Evolutionary conservation across 2,329 filamentous ascomycete genomes (phyloP), one percentile per base, ranked within the genome.

Genomic region (Escovopsis sp.): DNA sequence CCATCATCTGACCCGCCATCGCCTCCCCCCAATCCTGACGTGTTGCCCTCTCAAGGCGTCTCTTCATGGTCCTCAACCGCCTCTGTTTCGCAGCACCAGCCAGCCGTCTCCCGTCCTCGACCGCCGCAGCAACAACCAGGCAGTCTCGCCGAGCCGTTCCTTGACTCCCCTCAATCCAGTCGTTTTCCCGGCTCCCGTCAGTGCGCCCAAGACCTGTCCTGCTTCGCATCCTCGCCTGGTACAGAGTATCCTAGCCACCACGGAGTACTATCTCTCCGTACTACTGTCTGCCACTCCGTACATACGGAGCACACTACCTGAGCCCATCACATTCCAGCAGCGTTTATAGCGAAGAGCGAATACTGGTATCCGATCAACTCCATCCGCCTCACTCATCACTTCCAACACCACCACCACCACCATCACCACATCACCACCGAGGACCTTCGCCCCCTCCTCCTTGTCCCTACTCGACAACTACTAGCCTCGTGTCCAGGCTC

Each of bases 1-100:
- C 39, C 44, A 44, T 46, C 44, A 44, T 46, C 44, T 46, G 44
- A 44, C 47, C 48, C 41, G 40, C 47, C 45, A 33, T 42, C 42
- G 30, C 41, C 40, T 35, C 42, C 42, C 45, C 43, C 39, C 37
- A 39, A 43, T 38, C 48, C 46, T 49, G 48, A 52, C 49, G 47
- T 51, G 46, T 50, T 49, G 23, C 23, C 50, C 46, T 52, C 51
- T 42, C 15, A 45, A 46, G 48, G 45, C 41, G 37, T 45, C 42
- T 47, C 48, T 48, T 50, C 49, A 44, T 48, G 43, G 46, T 48
- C 43, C 42, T 41, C 39, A 43, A 41, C 45, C 43, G 33, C 23
- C 6, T 23, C 23, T 6, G 4, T 23, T 23, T 23, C 23, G 23
- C 23, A 23, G 23, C 23, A 23, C 2, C 23, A 23, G 23, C 23